Conservation (phyloP, 2,329 filamentous ascomycete genomes). For the Dryadomyces quercus-mongolicae region DNA sequence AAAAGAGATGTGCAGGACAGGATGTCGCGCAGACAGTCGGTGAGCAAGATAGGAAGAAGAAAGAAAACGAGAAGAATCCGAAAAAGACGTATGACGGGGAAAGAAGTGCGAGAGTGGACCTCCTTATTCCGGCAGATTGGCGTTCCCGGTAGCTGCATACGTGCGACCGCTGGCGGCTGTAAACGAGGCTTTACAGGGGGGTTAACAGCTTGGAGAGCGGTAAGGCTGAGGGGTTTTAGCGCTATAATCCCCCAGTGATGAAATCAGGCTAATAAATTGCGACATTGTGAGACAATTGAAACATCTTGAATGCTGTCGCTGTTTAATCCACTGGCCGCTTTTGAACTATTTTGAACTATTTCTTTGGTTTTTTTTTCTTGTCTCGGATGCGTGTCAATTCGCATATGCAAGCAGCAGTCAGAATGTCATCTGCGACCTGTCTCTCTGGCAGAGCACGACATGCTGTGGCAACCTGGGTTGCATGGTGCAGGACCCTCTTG, state of each 20-base stretch:
- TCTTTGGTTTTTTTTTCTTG: no score
- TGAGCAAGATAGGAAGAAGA: background rate
- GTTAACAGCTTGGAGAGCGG: background rate
- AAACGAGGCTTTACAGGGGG: background rate
- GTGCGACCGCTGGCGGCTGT: background rate
- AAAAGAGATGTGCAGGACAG: background rate
- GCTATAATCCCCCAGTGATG: background rate
- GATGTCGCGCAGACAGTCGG: background rate
- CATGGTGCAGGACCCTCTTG: no score
- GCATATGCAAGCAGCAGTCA: no score
- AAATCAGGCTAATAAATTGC: background rate
- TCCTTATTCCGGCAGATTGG: background rate
- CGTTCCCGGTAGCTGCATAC: background rate
- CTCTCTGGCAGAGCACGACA: no score
- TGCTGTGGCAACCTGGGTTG: no score
- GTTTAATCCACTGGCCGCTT: no score
- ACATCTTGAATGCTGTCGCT: background rate
- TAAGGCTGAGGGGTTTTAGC: background rate
- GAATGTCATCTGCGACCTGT: no score
- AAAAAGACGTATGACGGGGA: background rate
- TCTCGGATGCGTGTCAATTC: no score
- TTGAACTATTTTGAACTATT: no score
- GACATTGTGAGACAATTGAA: background rate
- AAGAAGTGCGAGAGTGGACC: background rate
- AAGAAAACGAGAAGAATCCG: background rate